These are phyloP conservation scores for Aspergillus puulaauensis DNA, from an alignment of 2,329 filamentous ascomycete genomes.

Conservation along the genomic window DNA sequence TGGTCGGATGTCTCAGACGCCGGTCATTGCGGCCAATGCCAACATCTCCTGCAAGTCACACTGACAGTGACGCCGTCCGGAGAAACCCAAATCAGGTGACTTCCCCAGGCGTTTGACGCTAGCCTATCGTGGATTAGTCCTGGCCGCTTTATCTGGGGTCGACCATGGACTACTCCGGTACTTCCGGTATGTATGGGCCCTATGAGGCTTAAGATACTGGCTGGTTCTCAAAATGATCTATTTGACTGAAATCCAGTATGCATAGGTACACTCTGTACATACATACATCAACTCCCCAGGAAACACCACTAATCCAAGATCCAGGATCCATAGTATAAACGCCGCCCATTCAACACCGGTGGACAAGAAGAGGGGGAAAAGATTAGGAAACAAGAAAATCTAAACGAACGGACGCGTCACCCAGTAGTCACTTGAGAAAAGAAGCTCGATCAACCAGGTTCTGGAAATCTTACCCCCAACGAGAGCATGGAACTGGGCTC, in stretches of 20 bases:
- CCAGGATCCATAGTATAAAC: constrained; percentile 9
- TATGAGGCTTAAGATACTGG: no score
- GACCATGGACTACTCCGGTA: neutral
- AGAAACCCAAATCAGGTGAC: no score
- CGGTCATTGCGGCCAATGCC: no score
- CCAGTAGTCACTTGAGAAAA: neutral
- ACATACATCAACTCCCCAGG: constrained; percentile 7
- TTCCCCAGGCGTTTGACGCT: no score
- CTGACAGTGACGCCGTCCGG: no score
- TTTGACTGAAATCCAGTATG: constrained; percentile 3
- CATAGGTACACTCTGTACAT: constrained; percentile 10
- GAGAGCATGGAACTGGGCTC: constrained; percentile 10
- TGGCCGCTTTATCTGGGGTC: no score
- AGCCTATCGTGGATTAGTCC: no score
- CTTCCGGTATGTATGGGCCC: no score
- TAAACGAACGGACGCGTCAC: constrained; percentile 11
- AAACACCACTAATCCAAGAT: constrained; percentile 10
- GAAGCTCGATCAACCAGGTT: neutral
- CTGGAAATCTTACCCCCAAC: constrained; percentile 2
- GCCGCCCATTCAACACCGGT: constrained; percentile 13
- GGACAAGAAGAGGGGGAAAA: neutral
- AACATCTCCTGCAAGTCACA: no score
- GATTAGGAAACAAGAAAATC: constrained; percentile 8
- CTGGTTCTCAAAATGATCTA: neutral
- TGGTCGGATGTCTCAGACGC: neutral